Evolutionary conservation across 176 grass and related monocot species (phyloP).

Genomic region (Aegilops umbellulata): DNA sequence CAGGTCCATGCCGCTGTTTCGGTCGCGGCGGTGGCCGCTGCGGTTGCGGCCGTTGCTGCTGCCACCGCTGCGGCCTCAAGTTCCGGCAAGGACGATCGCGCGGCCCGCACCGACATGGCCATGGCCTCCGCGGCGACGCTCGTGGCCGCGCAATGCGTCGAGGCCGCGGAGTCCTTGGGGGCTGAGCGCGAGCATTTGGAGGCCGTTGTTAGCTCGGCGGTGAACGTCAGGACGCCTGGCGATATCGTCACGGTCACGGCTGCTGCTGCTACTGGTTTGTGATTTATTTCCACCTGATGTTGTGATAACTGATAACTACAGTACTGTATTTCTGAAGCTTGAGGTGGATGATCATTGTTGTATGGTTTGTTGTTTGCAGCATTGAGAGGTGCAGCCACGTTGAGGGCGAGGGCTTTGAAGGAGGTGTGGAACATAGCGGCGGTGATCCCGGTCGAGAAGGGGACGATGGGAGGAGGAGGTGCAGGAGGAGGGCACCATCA

Average conservation of each 20-base stretch:
- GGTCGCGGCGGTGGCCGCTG: constrained; percentile 71
- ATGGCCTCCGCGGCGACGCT: constrained; percentile 79
- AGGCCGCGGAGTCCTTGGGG: constrained; percentile 76
- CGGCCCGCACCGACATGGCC: constrained; percentile 70
- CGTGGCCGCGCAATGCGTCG: constrained; percentile 82
- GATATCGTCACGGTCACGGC: constrained; percentile 88
- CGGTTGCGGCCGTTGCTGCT: constrained; percentile 70
- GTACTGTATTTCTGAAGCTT: not conserved
- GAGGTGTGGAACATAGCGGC: constrained; percentile 99
- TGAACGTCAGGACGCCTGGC: constrained; percentile 79
- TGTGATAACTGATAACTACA: no score
- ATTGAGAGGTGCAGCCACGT: constrained; percentile 82
- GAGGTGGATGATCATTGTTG: not conserved
- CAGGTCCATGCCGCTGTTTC: constrained; percentile 91
- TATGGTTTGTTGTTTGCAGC: constrained; percentile 35
- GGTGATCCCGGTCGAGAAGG: constrained; percentile 94
- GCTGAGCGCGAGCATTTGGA: constrained; percentile 90
- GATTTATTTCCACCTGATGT: not conserved
- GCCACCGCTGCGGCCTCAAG: constrained; percentile 56
- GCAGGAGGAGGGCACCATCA: constrained; percentile 40
- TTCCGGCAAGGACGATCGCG: constrained; percentile 73
- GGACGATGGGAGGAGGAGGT: constrained; percentile 31
- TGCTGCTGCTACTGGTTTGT: constrained; percentile 82
- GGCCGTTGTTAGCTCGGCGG: constrained; percentile 73
- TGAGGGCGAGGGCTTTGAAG: constrained; percentile 89